Base-by-base conservation (phyloP, 768 basidiomycete genomes). In the Tylopilus vinaceipallidus region DNA sequence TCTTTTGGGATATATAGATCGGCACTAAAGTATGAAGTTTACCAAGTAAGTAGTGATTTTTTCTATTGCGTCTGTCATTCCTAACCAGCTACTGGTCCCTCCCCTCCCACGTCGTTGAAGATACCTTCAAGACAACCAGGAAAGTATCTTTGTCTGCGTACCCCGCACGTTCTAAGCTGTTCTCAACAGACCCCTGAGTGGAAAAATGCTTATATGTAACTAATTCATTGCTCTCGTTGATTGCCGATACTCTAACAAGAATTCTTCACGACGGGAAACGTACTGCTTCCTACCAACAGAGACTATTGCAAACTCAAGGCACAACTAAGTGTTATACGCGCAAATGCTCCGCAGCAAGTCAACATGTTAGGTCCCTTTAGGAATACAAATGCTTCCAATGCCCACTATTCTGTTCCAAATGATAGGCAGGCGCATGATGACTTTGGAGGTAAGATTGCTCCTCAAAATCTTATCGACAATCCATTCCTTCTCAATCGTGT, bases 251-350 rank as follows among this genome's bases (percentile, higher is more conserved):
- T 4, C 47, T 51, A 43, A 47, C 38, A 14, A 32, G n/a, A 11
- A 29, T 6, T 13, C 26, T 36, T 4, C 32, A n/a, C 33, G 7
- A 10, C 23, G 36, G 33, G 22, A 36, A 39, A 14, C 8, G 4
- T 9, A n/a, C 47, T 23, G 34, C 27, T 27, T 34, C 34, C 40
- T 33, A 24, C 36, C 22, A 24, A 30, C 54, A 90, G 88, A 59
- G 81, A 90, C 63, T 90, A 90, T 61, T 78, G 81, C 3, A 80
- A 79, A 12, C 77, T 91, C n/a, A 90, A 91, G 66, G 88, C 85
- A 56, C 73, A 75, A 19, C 84, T 90, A 13, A 72, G 75, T 9
- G 75, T 76, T 3, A 80, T 88, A 48, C 75, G 76, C 20, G 70
- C 66, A 45, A 46, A 53, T 22, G 16, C 37, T 9, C 44, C 23